Conservation (phyloP, 768 basidiomycete genomes). For the Krasilnikovozyma curviuscula region DNA sequence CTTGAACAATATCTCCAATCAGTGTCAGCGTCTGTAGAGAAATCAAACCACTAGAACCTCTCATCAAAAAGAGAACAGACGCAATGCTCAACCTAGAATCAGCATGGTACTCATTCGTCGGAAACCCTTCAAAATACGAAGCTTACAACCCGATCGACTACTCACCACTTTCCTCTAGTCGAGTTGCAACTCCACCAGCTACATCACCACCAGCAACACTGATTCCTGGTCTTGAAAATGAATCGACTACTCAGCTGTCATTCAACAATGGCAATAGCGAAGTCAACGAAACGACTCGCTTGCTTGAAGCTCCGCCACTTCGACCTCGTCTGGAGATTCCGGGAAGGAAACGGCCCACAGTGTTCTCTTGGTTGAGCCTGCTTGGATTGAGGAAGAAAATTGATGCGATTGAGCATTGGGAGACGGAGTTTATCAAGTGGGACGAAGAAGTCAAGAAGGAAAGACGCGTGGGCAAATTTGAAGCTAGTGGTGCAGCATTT, state of each 20-base stretch:
- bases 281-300: background rate
- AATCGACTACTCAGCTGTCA: background rate
- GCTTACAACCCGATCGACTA: constrained; percentile 32
- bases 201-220: background rate
- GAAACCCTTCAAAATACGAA: constrained; percentile 74
- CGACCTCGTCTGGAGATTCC: background rate
- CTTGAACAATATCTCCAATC: too few relatives aligned
- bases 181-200: background rate
- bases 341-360: constrained; percentile 2
- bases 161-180: too few relatives aligned
- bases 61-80: constrained; percentile 62
- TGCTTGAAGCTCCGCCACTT: background rate
- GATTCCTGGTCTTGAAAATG: background rate
- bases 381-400: constrained; percentile 34
- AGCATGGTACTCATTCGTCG: constrained; percentile 79
- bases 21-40: constrained; percentile 75
- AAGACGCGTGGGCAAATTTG: constrained; percentile 50
- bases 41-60: constrained; percentile 46
- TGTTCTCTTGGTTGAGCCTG: constrained; percentile 3
- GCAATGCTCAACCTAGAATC: constrained; percentile 59
- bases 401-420: constrained; percentile 77
- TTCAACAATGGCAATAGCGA: background rate
- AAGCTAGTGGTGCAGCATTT: constrained; percentile 67
- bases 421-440: constrained; percentile 53
- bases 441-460: constrained; percentile 66